phyloP scores from a whole-genome alignment of 2,329 filamentous ascomycete genomes.

The Tolypocladium amazonense region DNA sequence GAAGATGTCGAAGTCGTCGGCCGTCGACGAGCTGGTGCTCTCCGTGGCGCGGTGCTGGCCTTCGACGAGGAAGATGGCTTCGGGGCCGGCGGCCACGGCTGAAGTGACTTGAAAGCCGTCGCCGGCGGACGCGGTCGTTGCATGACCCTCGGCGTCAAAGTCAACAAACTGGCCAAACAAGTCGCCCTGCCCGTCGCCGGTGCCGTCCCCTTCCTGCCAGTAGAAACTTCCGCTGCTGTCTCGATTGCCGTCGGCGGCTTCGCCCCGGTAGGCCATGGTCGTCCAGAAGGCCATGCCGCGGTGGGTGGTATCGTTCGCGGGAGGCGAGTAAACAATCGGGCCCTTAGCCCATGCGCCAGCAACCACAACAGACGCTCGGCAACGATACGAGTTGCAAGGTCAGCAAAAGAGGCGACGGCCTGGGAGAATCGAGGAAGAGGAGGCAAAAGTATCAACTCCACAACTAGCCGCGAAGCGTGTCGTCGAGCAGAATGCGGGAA shows the following conservation, averaged over 20 bases:
- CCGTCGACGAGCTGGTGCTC: slow-evolving; percentile 22
- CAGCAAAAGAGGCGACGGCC: background rate
- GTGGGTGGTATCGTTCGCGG: background rate
- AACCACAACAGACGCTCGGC: background rate
- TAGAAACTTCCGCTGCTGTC: slow-evolving; percentile 18
- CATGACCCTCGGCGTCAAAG: slow-evolving; percentile 19
- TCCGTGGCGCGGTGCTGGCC: slow-evolving; percentile 9
- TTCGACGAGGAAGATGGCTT: slow-evolving; percentile 16
- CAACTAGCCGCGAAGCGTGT: background rate
- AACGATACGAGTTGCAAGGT: background rate
- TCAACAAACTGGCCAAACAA: slow-evolving; percentile 27
- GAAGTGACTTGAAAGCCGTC: slow-evolving; percentile 10
- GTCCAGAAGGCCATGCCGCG: slow-evolving; percentile 24
- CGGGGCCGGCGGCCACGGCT: slow-evolving; percentile 13
- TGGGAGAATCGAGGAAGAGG: background rate
- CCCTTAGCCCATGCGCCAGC: background rate
- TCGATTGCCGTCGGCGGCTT: slow-evolving; percentile 21
- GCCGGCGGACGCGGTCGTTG: slow-evolving; percentile 8
- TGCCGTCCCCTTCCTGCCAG: slow-evolving; percentile 22
- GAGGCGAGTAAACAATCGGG: background rate
- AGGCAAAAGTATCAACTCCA: slow-evolving; percentile 1
- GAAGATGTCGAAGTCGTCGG: slow-evolving; percentile 25
- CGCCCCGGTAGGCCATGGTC: slow-evolving; percentile 22
- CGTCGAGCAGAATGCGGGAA: slow-evolving; percentile 1
- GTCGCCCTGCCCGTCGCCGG: slow-evolving; percentile 19